Percentiles rank a stretch among this genome's conserved stretches.
phyloP scores from a whole-genome alignment of 2,329 filamentous ascomycete genomes.

The Pseudopyrenochaeta lycopersici region DNA sequence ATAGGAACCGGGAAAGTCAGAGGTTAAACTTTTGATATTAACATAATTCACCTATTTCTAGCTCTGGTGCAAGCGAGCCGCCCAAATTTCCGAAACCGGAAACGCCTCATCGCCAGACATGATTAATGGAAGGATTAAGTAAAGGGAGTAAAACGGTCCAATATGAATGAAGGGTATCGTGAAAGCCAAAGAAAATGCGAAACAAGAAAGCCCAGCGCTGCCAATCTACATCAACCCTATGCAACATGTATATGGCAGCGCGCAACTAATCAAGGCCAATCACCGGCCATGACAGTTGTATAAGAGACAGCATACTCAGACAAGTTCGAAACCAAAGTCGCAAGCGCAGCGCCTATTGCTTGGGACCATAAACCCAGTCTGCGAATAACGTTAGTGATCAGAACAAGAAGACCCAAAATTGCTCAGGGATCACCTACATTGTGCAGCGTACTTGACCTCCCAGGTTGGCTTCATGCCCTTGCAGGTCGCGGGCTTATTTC shows the following conservation, averaged over 20 bases:
- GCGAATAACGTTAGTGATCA: constrained; percentile 38
- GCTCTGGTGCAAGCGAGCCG: background rate
- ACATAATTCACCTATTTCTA: background rate
- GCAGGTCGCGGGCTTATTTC: constrained; percentile 53
- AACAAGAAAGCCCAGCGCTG: background rate
- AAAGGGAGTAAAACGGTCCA: background rate
- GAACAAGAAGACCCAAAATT: background rate
- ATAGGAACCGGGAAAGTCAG: background rate
- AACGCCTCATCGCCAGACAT: background rate
- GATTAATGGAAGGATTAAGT: background rate
- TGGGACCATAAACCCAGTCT: constrained; percentile 56
- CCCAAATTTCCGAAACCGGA: background rate
- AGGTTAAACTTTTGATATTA: background rate
- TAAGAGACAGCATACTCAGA: constrained; percentile 7
- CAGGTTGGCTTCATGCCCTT: constrained; percentile 40
- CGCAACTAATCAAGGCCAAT: constrained; percentile 2
- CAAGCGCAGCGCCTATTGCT: constrained; percentile 27
- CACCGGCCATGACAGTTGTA: background rate
- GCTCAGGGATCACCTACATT: constrained; percentile 25
- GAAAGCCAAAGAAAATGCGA: constrained; percentile 3
- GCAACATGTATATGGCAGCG: constrained; percentile 4
- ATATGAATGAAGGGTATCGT: constrained; percentile 23
- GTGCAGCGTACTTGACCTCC: constrained; percentile 56
- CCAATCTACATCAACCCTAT: background rate
- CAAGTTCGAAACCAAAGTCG: constrained; percentile 15